phyloP scores from a whole-genome alignment of 2,329 filamentous ascomycete genomes.

The Aureobasidium sp. region DNA sequence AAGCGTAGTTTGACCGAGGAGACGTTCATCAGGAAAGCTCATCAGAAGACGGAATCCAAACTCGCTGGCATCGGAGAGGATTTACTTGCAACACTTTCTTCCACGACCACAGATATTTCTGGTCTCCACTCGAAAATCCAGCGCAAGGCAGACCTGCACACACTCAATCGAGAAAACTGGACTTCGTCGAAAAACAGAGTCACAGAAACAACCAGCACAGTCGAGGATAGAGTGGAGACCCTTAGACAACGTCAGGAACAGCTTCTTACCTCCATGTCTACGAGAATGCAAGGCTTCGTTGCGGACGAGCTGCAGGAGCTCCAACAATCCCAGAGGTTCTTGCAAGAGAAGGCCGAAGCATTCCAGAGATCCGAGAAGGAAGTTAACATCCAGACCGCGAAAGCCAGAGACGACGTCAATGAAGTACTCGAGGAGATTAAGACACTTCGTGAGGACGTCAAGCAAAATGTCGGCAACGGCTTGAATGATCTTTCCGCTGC shows the following conservation, averaged over 20 bases:
- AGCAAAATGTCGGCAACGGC: constrained; percentile 75
- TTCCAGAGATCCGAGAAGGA: constrained; percentile 64
- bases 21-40: constrained; percentile 69
- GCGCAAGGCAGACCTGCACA: constrained; percentile 77
- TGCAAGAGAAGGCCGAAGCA: constrained; percentile 60
- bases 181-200: constrained; percentile 68
- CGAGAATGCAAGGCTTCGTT: constrained; percentile 71
- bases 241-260: constrained; percentile 68
- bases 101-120: constrained; percentile 72
- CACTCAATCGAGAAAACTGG: constrained; percentile 74
- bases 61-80: constrained; percentile 66
- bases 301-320: constrained; percentile 66
- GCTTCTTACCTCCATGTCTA: constrained; percentile 60
- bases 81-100: constrained; percentile 69
- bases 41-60: constrained; percentile 75
- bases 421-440: constrained; percentile 88
- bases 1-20: constrained; percentile 73
- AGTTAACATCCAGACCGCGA: constrained; percentile 59
- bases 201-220: constrained; percentile 63
- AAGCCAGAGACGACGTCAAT: constrained; percentile 80
- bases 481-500: constrained; percentile 75
- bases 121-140: constrained; percentile 80
- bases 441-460: constrained; percentile 79
- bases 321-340: constrained; percentile 59
- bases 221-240: constrained; percentile 67